phyloP scores from a whole-genome alignment of 2,329 filamentous ascomycete species.

The Didymella lethalis region DNA sequence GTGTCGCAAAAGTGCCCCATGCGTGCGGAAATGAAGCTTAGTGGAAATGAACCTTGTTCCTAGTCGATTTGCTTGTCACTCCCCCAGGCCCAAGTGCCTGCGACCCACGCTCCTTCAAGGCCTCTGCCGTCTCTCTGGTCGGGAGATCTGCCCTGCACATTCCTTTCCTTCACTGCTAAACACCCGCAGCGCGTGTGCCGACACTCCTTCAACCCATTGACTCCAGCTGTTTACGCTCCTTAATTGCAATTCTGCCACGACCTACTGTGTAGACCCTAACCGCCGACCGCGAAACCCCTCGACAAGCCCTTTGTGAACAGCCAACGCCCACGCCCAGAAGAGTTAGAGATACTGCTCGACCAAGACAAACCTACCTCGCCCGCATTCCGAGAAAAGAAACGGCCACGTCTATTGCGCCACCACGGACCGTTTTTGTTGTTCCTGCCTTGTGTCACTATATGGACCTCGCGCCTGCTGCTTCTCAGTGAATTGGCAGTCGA shows the following conservation, averaged over 20 bases:
- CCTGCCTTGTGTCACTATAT: slow-evolving; percentile 36
- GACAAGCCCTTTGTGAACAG: slow-evolving; percentile 7
- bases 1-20: slow-evolving; percentile 28
- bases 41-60: slow-evolving; percentile 32
- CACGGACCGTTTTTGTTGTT: slow-evolving; percentile 16
- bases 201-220: slow-evolving; percentile 30
- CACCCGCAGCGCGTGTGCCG: slow-evolving; percentile 38
- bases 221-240: slow-evolving; percentile 36
- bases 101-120: slow-evolving; percentile 27
- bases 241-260: slow-evolving; percentile 26
- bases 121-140: slow-evolving; percentile 27
- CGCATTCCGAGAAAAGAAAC: slow-evolving; percentile 10
- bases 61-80: slow-evolving; percentile 28
- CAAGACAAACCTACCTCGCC: slow-evolving; percentile 10
- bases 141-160: slow-evolving; percentile 31
- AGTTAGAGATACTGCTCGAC: slow-evolving; percentile 7
- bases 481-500: slow-evolving; percentile 21
- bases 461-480: slow-evolving; percentile 35
- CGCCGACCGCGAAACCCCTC: slow-evolving; percentile 25
- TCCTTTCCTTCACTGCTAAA: slow-evolving; percentile 26
- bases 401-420: not conserved
- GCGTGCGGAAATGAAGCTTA: slow-evolving; percentile 39
- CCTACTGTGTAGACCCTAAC: slow-evolving; percentile 32
- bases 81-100: slow-evolving; percentile 29
- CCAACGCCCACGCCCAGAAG: slow-evolving; percentile 13